A percentile compares a stretch with the other conserved stretches of the same genome.
Conservation (phyloP, 2,329 filamentous ascomycete species). For the Sarocladium brachiariae region DNA sequence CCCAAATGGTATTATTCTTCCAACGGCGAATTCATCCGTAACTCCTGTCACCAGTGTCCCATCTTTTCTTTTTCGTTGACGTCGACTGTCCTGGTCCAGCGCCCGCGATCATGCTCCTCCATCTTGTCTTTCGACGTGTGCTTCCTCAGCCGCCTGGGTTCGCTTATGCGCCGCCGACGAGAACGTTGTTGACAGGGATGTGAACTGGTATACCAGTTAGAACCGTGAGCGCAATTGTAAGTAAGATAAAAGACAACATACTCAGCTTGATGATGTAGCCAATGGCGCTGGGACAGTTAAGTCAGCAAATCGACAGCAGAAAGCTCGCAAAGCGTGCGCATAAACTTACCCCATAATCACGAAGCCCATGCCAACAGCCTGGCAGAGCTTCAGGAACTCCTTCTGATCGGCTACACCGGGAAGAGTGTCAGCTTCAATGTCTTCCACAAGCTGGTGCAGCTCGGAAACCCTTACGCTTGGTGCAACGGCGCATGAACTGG, state of each 20-base stretch:
- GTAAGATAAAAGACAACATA: slow-evolving; percentile 27
- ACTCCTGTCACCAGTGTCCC: background rate
- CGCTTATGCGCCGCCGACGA: slow-evolving; percentile 57
- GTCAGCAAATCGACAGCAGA: no score
- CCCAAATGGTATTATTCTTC: slow-evolving; percentile 1
- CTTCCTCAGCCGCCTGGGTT: background rate
- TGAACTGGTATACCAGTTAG: slow-evolving; percentile 41
- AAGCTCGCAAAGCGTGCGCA: background rate
- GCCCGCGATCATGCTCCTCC: background rate
- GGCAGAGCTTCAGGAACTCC: slow-evolving; percentile 39
- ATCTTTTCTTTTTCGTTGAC: background rate
- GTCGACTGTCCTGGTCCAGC: background rate
- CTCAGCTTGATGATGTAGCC: slow-evolving; percentile 66
- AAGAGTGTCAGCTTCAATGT: slow-evolving; percentile 1
- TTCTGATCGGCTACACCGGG: slow-evolving; percentile 29
- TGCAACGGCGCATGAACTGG: slow-evolving; percentile 56
- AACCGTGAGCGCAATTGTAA: slow-evolving; percentile 5
- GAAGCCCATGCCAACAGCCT: slow-evolving; percentile 63
- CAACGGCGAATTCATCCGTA: background rate
- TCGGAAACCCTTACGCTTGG: slow-evolving; percentile 45
- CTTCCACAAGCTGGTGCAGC: no score
- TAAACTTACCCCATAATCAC: slow-evolving; percentile 51
- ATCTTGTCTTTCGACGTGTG: background rate
- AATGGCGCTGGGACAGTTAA: slow-evolving; percentile 34
- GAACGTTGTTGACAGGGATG: slow-evolving; percentile 64